Evolutionary conservation across 2,329 filamentous ascomycete genomes (phyloP), one percentile per base, ranked within the genome.

Genomic region (Trichoderma asperellum): DNA sequence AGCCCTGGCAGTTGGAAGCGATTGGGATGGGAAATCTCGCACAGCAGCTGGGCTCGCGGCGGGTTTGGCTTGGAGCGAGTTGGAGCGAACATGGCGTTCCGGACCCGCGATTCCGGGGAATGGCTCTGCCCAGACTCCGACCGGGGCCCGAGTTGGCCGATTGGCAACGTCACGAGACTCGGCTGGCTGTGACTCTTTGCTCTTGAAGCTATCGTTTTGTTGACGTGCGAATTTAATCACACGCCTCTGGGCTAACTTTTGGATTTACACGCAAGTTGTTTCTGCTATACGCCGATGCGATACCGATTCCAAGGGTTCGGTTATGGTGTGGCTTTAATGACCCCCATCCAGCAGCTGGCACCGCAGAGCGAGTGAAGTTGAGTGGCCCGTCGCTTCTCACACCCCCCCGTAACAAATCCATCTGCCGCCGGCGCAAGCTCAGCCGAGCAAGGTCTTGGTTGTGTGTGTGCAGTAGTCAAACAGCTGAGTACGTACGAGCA

Each of bases 91-190:
- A 43, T 35, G 18, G n/a, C 37, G 40, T n/a, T 43, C 43, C 52
- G 62, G 62, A 29, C 24, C 63, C 63, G 63, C 53, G 63, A 47
- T 47, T 66, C 53, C 63, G 52, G 52, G 63, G 63, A 12, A 52
- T 18, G 49, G 24, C 32, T 14, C 18, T 53, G 53, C 37, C 35
- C 52, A 65, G 52, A 57, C 29, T 27, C 63, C 63, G 63, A 66
- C 35, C n/a, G 57, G 62, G 62, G 29, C 18, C 63, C 63, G 63
- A 66, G 63, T 57, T 66, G 24, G 63, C 63, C 52, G 63, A 27
- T 47, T 29, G 53, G 40, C 53, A 58, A 49, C 40, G 57, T 66
- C 63, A 66, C 63, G 53, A 43, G 40, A 43, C 40, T 43, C 40
- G 40, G 40, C 18, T n/a, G 37, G 40, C 40, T 43, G 40, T 18